These are phyloP conservation scores for Umbilicaria muhlenbergii DNA, from an alignment of 495 filamentous ascomycete species.

Conservation along the genomic window DNA sequence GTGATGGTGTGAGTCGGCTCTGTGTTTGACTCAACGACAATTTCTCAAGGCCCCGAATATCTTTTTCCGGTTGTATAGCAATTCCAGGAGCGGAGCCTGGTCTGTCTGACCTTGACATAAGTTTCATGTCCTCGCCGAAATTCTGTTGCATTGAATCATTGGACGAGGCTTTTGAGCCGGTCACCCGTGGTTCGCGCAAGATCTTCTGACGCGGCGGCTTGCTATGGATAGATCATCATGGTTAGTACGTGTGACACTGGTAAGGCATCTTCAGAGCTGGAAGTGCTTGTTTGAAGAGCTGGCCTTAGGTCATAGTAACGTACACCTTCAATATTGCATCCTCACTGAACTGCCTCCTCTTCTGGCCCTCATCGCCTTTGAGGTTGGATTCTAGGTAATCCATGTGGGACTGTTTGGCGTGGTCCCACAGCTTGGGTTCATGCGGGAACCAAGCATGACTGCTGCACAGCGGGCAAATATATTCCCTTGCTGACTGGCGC, in stretches of 20 bases:
- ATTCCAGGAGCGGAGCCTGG: background rate
- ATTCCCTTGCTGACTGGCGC: background rate
- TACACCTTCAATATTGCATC: background rate
- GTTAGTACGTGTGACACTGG: too few relatives aligned
- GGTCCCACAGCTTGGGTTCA: slow-evolving; percentile 2
- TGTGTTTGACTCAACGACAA: background rate
- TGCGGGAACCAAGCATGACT: background rate
- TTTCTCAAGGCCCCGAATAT: slow-evolving; percentile 3
- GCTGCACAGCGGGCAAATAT: slow-evolving; percentile 4
- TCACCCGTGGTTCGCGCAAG: too few relatives aligned
- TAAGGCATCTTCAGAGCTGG: too few relatives aligned
- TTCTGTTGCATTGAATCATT: background rate
- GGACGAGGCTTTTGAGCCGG: background rate
- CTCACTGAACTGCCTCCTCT: background rate
- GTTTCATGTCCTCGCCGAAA: background rate
- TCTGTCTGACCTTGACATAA: background rate
- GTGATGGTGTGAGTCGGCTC: background rate
- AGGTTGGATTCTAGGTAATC: background rate
- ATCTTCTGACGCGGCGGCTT: too few relatives aligned
- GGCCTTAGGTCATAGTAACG: background rate
- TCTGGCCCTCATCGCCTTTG: background rate
- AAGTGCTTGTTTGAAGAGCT: background rate
- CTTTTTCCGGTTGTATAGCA: background rate
- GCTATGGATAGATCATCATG: too few relatives aligned
- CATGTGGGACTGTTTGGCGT: slow-evolving; percentile 4